A percentile compares a stretch with the other conserved stretches of the same genome.
phyloP scores from a whole-genome alignment of 371 early-diverging fungal genomes.

The Zopfochytrium polystomum region DNA sequence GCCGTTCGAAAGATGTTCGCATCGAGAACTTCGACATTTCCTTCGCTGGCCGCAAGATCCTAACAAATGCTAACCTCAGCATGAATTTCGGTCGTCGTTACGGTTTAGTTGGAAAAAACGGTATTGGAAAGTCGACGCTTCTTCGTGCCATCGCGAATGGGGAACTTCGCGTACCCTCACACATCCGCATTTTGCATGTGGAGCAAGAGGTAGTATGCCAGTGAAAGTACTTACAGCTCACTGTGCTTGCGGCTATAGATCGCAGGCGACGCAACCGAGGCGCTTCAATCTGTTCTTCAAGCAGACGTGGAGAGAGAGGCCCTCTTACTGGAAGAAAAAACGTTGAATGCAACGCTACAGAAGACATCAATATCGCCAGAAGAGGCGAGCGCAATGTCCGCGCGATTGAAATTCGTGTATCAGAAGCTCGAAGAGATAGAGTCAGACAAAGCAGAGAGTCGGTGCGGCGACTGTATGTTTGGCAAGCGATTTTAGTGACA shows the following conservation, averaged over 20 bases:
- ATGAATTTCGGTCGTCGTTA: constrained; percentile 90
- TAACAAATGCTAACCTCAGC: constrained; percentile 79
- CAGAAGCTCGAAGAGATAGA: constrained; percentile 87
- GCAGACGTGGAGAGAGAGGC: constrained; percentile 94
- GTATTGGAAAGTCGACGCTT: constrained; percentile 97
- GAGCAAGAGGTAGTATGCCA: constrained; percentile 82
- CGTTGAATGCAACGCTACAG: constrained; percentile 47
- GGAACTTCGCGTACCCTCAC: constrained; percentile 82
- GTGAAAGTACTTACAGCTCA: too few relatives aligned
- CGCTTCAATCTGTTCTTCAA: constrained; percentile 83
- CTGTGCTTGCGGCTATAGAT: constrained; percentile 55
- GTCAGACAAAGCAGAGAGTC: constrained; percentile 92
- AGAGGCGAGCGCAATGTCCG: constrained; percentile 61
- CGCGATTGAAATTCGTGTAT: constrained; percentile 78
- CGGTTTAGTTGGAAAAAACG: constrained; percentile 98
- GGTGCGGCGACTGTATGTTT: constrained; percentile 41
- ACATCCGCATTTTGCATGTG: constrained; percentile 80
- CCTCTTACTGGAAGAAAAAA: constrained; percentile 80
- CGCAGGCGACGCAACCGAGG: constrained; percentile 82
- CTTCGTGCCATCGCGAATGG: constrained; percentile 79
- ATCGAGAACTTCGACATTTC: constrained; percentile 94
- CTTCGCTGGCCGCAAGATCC: constrained; percentile 90
- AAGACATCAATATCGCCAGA: constrained; percentile 60
- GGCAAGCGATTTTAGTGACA: neutral
- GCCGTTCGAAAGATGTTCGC: constrained; percentile 91